Evolutionary conservation across 2,329 filamentous ascomycete genomes (phyloP), one percentile per base, ranked within the genome.

Genomic region (Zymoseptoria brevis): DNA sequence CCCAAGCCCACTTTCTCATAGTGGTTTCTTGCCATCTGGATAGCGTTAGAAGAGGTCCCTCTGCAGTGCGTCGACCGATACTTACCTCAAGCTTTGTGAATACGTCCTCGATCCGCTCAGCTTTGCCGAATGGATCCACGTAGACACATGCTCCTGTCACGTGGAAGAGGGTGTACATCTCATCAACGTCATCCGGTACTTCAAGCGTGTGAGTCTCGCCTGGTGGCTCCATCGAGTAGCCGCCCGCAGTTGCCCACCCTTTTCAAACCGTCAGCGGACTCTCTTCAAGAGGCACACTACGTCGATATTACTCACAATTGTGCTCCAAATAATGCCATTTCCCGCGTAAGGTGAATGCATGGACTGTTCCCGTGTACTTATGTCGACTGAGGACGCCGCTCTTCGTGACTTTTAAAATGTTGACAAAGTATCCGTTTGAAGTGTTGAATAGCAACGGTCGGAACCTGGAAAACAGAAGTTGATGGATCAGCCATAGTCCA

Each of bases 161-260:
- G 19, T 58, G 58, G 53, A 57, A 58, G 19, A 60, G n/a, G 19
- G 58, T 54, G 11, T 57, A 24, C 55, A 60, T 60, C 24, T 57
- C 58, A 9, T 57, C 53, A 22, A 57, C 55, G 9, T 19, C 58
- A 24, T 58, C 58, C 6, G 58, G 58, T 13, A 60, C 55, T 35
- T 60, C 55, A n/a, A 60, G 51, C 2, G 58, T 60, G 16, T 60
- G 55, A 19, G 54, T 57, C 26, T 60, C 56, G 13, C 58, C 56
- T 49, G 50, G 56, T 2, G 58, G 58, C 41, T 60, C 58, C 16
- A 51, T 56, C 8, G 50, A 41, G 30, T 60, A 60, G 19, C 55
- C 41, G 22, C 58, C 58, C 19, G 57, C 55, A 45, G 56, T 57
- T 7, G 58, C 56, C 58, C 55, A 58, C 55, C 58, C 26, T 29